Percentiles rank a stretch among this genome's conserved stretches.
Evolutionary conservation across 306 rosid genomes (phyloP).

Genomic region (Cajanus cajan): DNA sequence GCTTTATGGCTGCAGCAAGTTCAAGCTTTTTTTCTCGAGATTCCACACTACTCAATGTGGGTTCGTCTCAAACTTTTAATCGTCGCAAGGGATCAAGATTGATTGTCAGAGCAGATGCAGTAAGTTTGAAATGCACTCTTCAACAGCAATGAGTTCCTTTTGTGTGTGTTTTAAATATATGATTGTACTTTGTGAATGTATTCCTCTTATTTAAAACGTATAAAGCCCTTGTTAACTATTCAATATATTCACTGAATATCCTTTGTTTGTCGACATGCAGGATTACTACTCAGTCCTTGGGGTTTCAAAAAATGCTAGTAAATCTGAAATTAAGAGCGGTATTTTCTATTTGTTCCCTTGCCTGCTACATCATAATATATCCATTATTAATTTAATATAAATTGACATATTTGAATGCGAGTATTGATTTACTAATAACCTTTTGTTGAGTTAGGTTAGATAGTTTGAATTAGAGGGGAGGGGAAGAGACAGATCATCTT

Average conservation of each 20-base stretch:
- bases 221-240: not conserved
- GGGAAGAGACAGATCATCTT: not conserved
- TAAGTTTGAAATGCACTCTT: slow-evolving; percentile 44
- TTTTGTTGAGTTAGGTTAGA: not conserved
- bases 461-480: not conserved
- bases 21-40: slow-evolving; percentile 66
- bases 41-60: slow-evolving; percentile 43
- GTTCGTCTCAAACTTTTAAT: slow-evolving; percentile 45
- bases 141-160: slow-evolving; percentile 8
- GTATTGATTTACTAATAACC: not conserved
- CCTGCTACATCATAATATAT: not conserved
- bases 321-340: slow-evolving; percentile 95
- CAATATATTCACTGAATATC: slow-evolving; percentile 4
- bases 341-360: slow-evolving; percentile 25
- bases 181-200: slow-evolving; percentile 12
- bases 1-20: slow-evolving; percentile 47
- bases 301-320: slow-evolving; percentile 78
- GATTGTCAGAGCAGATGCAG: slow-evolving; percentile 75
- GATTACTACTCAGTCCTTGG: slow-evolving; percentile 89
- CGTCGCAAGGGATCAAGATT: slow-evolving; percentile 56
- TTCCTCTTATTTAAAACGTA: not conserved
- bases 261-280: slow-evolving; percentile 45
- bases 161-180: not conserved
- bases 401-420: not conserved
- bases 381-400: slow-evolving; percentile 1